Evolutionary conservation across 2,329 filamentous ascomycete species (phyloP), one percentile per base, ranked within the genome.

Genomic region (Orbilia quercus): DNA sequence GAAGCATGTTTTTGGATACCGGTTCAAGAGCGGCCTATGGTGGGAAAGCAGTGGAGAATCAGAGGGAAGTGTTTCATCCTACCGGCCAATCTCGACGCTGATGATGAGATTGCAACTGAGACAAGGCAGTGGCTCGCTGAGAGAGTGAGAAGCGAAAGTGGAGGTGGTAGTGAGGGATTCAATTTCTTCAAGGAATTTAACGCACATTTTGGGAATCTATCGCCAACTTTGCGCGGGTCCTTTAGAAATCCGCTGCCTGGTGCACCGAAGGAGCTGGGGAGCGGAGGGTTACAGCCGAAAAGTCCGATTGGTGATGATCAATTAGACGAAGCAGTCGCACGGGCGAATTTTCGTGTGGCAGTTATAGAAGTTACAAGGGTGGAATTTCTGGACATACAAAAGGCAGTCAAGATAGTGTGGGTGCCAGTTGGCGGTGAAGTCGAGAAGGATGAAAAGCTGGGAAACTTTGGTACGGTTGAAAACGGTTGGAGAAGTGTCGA

Each of bases 161-260:
- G 51, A n/a, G 63, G 58, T 9, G 31, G 59, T 9, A 81, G 83
- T 42, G 80, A 79, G n/a, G 81, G 83, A 0, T 96, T 92, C 91
- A 90, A 86, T 77, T 97, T 92, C 89, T 82, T 82, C 48, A 89
- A 84, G 75, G 92, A 96, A 81, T 80, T 97, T 47, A 92, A 91
- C 57, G 91, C 87, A 53, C 91, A 94, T 80, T 98, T 97, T 85
- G 94, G 92, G 20, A 97, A 96, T 80, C 82, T 95, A 76, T 90
- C 87, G 76, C 93, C 94, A 5, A 82, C 0, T 92, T 96, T 89
- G 85, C 93, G 80, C 89, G 90, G 14, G 85, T 86, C 11, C 28
- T 92, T 92, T 80, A 89, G 87, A 81, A 88, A 90, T 79, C 85
- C 95, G 79, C 83, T 85, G 2, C 89, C 90, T 0, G 91, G 91